These are phyloP conservation scores for Clitopilus hobsonii DNA, from an alignment of 768 basidiomycete species.

Conservation along the genomic window DNA sequence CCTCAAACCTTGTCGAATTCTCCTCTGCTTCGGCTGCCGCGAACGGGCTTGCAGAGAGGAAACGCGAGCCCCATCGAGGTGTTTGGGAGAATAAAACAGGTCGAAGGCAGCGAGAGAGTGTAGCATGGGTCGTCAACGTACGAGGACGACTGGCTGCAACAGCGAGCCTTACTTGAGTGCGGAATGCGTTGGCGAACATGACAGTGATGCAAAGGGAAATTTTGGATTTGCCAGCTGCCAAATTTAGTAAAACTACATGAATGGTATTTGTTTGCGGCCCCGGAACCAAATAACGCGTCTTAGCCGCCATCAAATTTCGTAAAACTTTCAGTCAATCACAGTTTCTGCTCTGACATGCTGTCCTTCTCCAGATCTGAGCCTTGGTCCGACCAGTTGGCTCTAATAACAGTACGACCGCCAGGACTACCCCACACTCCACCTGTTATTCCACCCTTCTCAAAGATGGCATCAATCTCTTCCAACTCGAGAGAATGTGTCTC, in stretches of 20 bases:
- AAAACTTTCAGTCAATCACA: no score
- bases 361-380: constrained; percentile 2
- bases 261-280: constrained; percentile 7
- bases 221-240: constrained; percentile 1
- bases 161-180: constrained; percentile 28
- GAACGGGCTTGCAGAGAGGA: not conserved
- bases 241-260: constrained; percentile 6
- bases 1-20: constrained; percentile 16
- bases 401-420: constrained; percentile 24
- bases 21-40: constrained; percentile 1
- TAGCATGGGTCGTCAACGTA: constrained; percentile 1
- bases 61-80: not conserved
- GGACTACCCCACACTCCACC: constrained; percentile 34
- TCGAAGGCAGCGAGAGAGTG: not conserved
- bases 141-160: constrained; percentile 20
- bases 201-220: constrained; percentile 9
- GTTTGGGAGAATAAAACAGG: not conserved
- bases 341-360: not conserved
- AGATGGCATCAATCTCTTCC: constrained; percentile 34
- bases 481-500: constrained; percentile 33
- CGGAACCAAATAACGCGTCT: not conserved
- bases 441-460: constrained; percentile 36
- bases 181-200: constrained; percentile 34
- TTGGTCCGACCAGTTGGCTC: not conserved
- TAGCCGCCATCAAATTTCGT: no score